Base-by-base conservation (phyloP, 2,329 filamentous ascomycete species). In the Waltergamsia citrina region DNA sequence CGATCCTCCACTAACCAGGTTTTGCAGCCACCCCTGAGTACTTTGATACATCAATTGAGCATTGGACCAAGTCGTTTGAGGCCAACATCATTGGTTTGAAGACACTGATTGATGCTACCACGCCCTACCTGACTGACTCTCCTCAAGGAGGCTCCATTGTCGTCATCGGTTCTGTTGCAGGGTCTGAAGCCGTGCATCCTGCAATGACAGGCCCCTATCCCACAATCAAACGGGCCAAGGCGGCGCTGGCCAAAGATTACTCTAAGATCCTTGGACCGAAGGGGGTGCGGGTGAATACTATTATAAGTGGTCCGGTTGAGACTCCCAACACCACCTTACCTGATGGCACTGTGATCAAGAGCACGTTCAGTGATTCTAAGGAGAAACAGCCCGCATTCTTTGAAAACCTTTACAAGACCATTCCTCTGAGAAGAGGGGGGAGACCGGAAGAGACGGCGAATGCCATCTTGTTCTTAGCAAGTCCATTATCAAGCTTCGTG, bases 111-210 rank as follows among this genome's bases (percentile, higher is more conserved):
- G 29, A 30, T 6, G 5, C 29, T 12, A 18, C 29, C 12, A n/a
- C 29, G 8, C 27, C 12, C 18, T 17, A 35, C 3, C 8, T 0
- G 23, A 2, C 8, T 1, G 7, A 48, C 43, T 46, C 12, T 44
- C 34, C 37, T 2, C 44, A 42, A 1, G 25, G 34, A 10, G 45
- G 44, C 12, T 51, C 49, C 1, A 47, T 51, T 3, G 22, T 50
- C 1, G 44, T 51, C 3, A 42, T 49, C 3, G 45, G 43, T 5
- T 51, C 49, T 1, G 34, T 46, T 11, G 46, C 49, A 2, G 48
- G 49, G 0, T 49, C 43, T 6, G 42, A 47, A 7, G 30, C 43
- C 1, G 34, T 32, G 3, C 40, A 43, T 3, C 34, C 35, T 7
- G 17, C 22, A 9, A 12, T 40, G 6, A 27, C 35, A 6, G 38